Evolutionary conservation across 345 rosid genomes (phyloP).

Genomic region (Eutrema japonicum): DNA sequence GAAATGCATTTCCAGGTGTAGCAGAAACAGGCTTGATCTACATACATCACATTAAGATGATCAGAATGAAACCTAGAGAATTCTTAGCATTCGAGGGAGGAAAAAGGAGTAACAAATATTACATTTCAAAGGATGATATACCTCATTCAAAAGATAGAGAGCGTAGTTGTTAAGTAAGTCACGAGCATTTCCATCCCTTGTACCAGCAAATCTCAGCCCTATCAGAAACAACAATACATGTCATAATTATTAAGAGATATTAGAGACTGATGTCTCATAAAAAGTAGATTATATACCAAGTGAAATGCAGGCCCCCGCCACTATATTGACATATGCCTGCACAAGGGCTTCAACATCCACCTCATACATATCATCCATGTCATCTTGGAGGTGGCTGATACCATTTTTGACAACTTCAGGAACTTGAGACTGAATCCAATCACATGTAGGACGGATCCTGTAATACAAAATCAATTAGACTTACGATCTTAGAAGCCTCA

Average conservation of each 20-base stretch:
- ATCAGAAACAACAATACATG: slow-evolving; percentile 43
- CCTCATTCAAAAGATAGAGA: slow-evolving; percentile 88
- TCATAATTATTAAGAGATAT: slow-evolving; percentile 25
- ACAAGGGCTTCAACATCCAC: slow-evolving; percentile 81
- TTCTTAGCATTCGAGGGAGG: slow-evolving; percentile 14
- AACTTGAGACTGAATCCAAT: slow-evolving; percentile 89
- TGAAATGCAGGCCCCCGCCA: slow-evolving; percentile 94
- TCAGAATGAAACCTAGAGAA: slow-evolving; percentile 13
- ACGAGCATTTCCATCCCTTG: slow-evolving; percentile 83
- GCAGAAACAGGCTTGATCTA: slow-evolving; percentile 87
- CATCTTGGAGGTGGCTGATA: slow-evolving; percentile 63
- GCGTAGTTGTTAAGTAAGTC: slow-evolving; percentile 85
- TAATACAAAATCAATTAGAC: slow-evolving; percentile 37
- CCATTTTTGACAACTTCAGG: slow-evolving; percentile 78
- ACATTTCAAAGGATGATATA: slow-evolving; percentile 43
- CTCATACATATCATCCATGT: slow-evolving; percentile 65
- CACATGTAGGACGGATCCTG: slow-evolving; percentile 82
- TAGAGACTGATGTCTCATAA: slow-evolving; percentile 26
- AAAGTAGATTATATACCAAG: slow-evolving; percentile 58
- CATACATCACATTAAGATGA: slow-evolving; percentile 37
- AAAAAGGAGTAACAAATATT: slow-evolving; percentile 18
- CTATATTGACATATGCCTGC: slow-evolving; percentile 88
- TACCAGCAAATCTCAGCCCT: slow-evolving; percentile 94
- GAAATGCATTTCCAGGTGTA: slow-evolving; percentile 55
- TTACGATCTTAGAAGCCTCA: slow-evolving; percentile 30